These are phyloP conservation scores for Acer negundo DNA, from an alignment of 345 rosid genomes.

Conservation along the genomic window DNA sequence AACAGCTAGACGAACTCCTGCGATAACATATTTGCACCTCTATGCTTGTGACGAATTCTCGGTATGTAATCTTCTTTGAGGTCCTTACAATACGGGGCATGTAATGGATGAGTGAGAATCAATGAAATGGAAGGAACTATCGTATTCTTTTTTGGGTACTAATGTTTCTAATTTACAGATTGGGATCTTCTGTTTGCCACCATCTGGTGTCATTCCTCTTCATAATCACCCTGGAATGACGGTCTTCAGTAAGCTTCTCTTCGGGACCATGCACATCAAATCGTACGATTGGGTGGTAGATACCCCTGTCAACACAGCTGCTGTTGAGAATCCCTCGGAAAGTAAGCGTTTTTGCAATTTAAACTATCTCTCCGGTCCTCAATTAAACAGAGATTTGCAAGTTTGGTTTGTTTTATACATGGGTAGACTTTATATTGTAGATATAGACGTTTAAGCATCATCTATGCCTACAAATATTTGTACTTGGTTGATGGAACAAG, in stretches of 20 bases:
- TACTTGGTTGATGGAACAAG: background rate
- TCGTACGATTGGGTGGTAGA: slow-evolving; percentile 86
- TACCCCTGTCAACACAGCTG: slow-evolving; percentile 40
- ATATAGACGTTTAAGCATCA: background rate
- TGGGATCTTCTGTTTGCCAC: slow-evolving; percentile 93
- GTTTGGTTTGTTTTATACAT: background rate
- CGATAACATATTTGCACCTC: slow-evolving; percentile 64
- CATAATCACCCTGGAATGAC: slow-evolving; percentile 99
- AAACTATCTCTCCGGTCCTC: background rate
- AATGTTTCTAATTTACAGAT: slow-evolving; percentile 48
- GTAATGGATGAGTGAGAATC: background rate
- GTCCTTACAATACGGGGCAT: background rate
- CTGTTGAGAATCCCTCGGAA: slow-evolving; percentile 22
- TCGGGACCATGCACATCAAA: slow-evolving; percentile 93
- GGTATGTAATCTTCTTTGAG: slow-evolving; percentile 40
- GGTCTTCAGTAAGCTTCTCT: slow-evolving; percentile 88
- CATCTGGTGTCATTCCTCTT: slow-evolving; percentile 82
- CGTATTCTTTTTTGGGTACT: background rate
- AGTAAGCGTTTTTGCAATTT: slow-evolving; percentile 29
- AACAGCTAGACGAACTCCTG: slow-evolving; percentile 25
- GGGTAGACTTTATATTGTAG: background rate
- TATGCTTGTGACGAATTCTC: slow-evolving; percentile 68
- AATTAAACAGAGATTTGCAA: background rate
- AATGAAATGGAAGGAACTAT: slow-evolving; percentile 2
- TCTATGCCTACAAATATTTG: no score